Evolutionary conservation across 176 grass and related monocot genomes (phyloP).

Genomic region (Carex myosuroides): DNA sequence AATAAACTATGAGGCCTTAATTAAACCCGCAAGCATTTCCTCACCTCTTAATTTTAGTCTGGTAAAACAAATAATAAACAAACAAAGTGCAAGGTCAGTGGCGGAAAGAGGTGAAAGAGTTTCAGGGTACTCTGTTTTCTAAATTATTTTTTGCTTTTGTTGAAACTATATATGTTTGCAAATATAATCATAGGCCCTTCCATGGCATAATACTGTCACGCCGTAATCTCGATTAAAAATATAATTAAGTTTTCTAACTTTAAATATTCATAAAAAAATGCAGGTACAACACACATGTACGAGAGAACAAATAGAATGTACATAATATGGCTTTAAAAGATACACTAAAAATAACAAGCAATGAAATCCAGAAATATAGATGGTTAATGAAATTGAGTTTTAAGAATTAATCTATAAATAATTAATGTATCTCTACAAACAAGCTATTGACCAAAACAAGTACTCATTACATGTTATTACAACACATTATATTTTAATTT

Average conservation of each 20-base stretch:
- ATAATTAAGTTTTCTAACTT: no score
- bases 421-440: constrained; percentile 16
- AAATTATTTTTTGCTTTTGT: not conserved
- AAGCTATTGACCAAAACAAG: constrained; percentile 18
- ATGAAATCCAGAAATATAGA: not conserved
- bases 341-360: not conserved
- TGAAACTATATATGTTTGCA: not conserved
- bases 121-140: not conserved
- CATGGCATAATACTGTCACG: not conserved
- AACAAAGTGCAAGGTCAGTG: not conserved
- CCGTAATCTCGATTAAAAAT: not conserved
- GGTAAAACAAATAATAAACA: not conserved
- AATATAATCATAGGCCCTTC: not conserved
- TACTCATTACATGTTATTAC: constrained; percentile 8
- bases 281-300: not conserved
- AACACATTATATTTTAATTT: constrained; percentile 25
- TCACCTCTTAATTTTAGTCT: not conserved
- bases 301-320: not conserved
- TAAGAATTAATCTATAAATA: constrained; percentile 10
- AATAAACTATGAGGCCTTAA: not conserved
- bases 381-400: not conserved
- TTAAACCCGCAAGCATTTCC: not conserved
- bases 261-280: not conserved
- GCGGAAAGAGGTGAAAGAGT: not conserved
- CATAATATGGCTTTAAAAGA: not conserved